Evolutionary conservation across 2,329 filamentous ascomycete species (phyloP), one percentile per base, ranked within the genome.

Genomic region (Alternaria burnsii): DNA sequence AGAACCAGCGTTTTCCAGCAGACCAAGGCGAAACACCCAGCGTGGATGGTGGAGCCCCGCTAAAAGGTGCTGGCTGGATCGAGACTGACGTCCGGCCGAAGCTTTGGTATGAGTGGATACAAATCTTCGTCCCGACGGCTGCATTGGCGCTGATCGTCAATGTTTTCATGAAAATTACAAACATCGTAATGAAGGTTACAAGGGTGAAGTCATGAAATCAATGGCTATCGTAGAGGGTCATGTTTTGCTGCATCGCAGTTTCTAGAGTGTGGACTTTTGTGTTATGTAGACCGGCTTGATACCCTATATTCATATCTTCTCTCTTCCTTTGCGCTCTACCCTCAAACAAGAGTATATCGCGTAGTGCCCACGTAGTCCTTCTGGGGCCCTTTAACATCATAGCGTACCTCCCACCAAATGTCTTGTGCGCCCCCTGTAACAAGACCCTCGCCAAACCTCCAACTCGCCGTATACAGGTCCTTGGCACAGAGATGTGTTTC

Each of bases 1-100:
- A 79, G 53, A 93, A 89, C 0, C 93, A 93, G 3, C 86, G 90
- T n/a, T 97, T 99, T 72, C 95, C 95, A 0, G 85, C 89, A 2
- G 89, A 91, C 64, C 56, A 70, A 0, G 74, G 69, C 5, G 58
- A 52, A 4, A 69, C 63, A 3, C 66, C 62, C 2, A 64, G 61
- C 8, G 61, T 63, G 6, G 58, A 71, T 16, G 72, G 70, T 1
- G 64, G 62, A 3, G 50, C 66, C 14, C 54, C 66, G 6, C 43
- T 71, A 10, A 70, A 71, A 53, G 80, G 80, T 50, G 79, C 79
- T 2, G 77, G 80, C 1, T 79, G 79, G 67, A 82, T 84, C 58
- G 82, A 83, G 61, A 83, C 82, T 0, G 80, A 82, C 38, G 81
- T 84, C 14, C 66, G 75, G 50, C 77, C 81, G 8, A 71, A 66